Evolutionary conservation across 169 alveolate genomes (phyloP).

Genomic region (Cryptosporidium ubiquitum): DNA sequence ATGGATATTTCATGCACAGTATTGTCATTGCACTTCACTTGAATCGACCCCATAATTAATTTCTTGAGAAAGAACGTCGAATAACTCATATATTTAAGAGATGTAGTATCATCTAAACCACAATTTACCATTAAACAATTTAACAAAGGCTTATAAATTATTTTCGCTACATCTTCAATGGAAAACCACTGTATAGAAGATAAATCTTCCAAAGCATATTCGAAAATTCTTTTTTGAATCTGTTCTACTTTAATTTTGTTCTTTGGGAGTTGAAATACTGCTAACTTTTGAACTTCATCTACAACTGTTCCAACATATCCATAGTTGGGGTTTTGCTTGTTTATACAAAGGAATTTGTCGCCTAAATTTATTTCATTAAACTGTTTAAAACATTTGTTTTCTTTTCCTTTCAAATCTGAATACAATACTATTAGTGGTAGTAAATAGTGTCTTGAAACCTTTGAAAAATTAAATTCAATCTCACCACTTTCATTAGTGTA

Average conservation of each 20-base stretch:
- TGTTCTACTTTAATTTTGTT: not conserved
- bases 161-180: conserved; percentile 19
- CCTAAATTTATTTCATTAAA: not conserved
- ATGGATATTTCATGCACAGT: conserved; percentile 32
- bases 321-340: conserved; percentile 2
- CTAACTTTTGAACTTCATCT: not conserved
- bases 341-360: not conserved
- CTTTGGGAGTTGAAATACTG: conserved; percentile 1
- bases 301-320: conserved; percentile 12
- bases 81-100: conserved; percentile 15
- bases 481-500: conserved; percentile 9
- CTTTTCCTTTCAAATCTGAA: not conserved
- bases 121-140: not conserved
- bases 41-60: conserved; percentile 23
- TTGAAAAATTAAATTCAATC: conserved; percentile 20
- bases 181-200: conserved; percentile 44
- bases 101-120: conserved; percentile 9
- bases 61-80: not conserved
- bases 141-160: conserved; percentile 17
- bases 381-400: not conserved
- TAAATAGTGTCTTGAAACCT: conserved; percentile 12
- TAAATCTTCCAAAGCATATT: conserved; percentile 50
- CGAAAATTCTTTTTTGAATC: conserved; percentile 18
- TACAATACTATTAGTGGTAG: not conserved
- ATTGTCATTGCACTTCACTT: conserved; percentile 26